These are phyloP conservation scores for Apiospora pterosperma DNA, from an alignment of 2,329 filamentous ascomycete genomes.

Conservation along the genomic window DNA sequence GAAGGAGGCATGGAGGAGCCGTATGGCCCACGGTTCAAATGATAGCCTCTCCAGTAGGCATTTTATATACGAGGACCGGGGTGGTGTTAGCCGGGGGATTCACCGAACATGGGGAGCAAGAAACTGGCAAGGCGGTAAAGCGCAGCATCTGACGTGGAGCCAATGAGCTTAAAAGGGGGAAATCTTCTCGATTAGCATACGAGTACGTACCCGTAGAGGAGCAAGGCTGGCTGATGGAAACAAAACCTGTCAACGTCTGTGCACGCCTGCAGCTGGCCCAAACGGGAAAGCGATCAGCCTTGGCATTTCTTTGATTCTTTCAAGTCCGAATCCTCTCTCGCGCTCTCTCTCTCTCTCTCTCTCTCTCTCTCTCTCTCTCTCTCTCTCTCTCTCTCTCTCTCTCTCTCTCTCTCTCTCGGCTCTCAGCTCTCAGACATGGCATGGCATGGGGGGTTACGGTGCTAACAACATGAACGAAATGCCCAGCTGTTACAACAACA, in stretches of 20 bases:
- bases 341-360: no score
- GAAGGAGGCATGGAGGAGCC: conserved; percentile 3
- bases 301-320: neutral
- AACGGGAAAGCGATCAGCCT: neutral
- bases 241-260: neutral
- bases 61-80: conserved; percentile 4
- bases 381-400: no score
- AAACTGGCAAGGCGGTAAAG: neutral
- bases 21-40: neutral
- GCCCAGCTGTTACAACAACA: no score
- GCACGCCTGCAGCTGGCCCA: neutral
- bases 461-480: no score
- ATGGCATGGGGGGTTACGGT: no score
- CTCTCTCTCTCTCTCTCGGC: no score
- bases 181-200: conserved; percentile 1
- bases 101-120: neutral
- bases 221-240: neutral
- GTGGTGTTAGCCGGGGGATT: neutral
- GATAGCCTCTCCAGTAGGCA: neutral
- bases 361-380: no score
- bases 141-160: neutral
- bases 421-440: no score
- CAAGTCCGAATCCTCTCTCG: no score
- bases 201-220: no score
- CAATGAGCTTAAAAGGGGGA: neutral